Percentiles rank a stretch among this genome's conserved stretches.
phyloP scores from a whole-genome alignment of 2,329 filamentous ascomycete genomes.

The Microsporum canis region DNA sequence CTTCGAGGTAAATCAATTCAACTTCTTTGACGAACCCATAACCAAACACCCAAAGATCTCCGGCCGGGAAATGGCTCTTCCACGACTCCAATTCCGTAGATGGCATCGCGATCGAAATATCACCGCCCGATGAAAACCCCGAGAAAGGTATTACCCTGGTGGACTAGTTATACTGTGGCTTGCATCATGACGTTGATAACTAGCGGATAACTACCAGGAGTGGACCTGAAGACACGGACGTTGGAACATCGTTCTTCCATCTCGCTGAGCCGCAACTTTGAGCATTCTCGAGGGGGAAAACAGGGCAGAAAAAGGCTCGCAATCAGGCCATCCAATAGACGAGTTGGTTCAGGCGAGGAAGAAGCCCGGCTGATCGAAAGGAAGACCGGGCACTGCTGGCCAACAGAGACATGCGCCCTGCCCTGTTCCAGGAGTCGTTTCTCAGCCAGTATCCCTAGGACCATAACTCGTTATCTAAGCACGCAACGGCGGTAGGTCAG shows the following conservation, averaged over 20 bases:
- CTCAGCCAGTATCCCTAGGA: neutral
- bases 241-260: neutral
- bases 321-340: neutral
- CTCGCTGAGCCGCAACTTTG: neutral
- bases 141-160: neutral
- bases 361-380: neutral
- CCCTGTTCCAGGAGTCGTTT: neutral
- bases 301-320: neutral
- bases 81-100: conserved; percentile 25
- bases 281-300: neutral
- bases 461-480: neutral
- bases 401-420: neutral
- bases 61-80: conserved; percentile 34
- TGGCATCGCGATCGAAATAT: neutral
- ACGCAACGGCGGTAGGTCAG: neutral
- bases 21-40: conserved; percentile 60
- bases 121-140: neutral
- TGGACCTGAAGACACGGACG: neutral
- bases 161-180: neutral
- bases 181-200: neutral
- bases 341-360: neutral
- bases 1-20: neutral
- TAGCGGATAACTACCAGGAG: neutral
- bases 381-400: neutral
- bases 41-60: conserved; percentile 91